Evolutionary conservation across 805 yeast species (phyloP).

Genomic region (Cyberlindnera petersonii): DNA sequence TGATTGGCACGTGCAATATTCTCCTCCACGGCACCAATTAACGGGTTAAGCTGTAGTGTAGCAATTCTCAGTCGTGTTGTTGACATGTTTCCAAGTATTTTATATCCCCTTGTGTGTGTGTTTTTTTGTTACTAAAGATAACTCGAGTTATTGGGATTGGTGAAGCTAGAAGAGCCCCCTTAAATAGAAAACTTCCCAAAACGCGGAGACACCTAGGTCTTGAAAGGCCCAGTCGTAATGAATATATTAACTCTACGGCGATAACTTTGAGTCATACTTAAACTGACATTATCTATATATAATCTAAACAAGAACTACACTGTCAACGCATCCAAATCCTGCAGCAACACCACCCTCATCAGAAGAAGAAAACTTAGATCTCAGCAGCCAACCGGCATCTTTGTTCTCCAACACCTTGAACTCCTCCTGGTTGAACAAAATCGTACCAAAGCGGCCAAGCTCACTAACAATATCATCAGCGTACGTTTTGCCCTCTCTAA

Average conservation of each 20-base stretch:
- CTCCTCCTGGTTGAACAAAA: constrained; percentile 62
- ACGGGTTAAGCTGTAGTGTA: constrained; percentile 63
- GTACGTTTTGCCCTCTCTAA: constrained; percentile 59
- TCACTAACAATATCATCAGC: constrained; percentile 84
- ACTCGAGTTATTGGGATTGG: too few species aligned
- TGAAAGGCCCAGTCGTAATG: too few species aligned
- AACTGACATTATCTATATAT: background rate
- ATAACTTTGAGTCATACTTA: background rate
- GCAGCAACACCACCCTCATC: constrained; percentile 99
- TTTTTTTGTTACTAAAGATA: background rate
- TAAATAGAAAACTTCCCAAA: too few species aligned
- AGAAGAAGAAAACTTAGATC: constrained; percentile 82
- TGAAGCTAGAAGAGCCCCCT: too few species aligned
- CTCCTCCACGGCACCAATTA: constrained; percentile 52
- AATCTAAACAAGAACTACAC: constrained; percentile 47
- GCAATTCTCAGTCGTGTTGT: constrained; percentile 47
- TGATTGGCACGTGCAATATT: constrained; percentile 47
- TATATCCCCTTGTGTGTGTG: background rate
- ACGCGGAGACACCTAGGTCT: too few species aligned
- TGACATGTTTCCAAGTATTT: background rate
- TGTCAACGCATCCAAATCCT: constrained; percentile 96
- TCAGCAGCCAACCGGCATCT: constrained; percentile 77
- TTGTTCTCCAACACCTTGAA: constrained; percentile 59
- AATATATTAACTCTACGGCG: too few species aligned
- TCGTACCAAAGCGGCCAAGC: constrained; percentile 85